Percentiles rank a stretch among this genome's conserved stretches.
Evolutionary conservation across 345 rosid species (phyloP).

Genomic region (Trapa bicornis): DNA sequence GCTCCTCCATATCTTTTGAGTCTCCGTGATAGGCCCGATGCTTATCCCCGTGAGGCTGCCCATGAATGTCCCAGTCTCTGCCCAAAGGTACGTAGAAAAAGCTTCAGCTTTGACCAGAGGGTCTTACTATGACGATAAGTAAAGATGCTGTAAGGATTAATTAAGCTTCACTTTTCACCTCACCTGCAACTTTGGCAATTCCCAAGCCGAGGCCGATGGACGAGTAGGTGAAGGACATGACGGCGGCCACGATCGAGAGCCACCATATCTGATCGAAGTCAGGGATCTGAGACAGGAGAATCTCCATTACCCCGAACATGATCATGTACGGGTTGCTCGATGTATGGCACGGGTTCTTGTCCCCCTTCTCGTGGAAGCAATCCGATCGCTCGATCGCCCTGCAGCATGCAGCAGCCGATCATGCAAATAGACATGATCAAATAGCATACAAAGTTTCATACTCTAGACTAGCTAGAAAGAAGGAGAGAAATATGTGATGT

Average conservation of each 20-base stretch:
- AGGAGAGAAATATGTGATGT: not conserved
- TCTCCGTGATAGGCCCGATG: conserved; percentile 42
- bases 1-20: conserved; percentile 70
- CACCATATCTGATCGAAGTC: conserved; percentile 48
- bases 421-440: not conserved
- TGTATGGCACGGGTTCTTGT: conserved; percentile 48
- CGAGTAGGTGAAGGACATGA: conserved; percentile 52
- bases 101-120: not conserved
- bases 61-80: conserved; percentile 39
- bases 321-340: conserved; percentile 71
- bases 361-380: conserved; percentile 57
- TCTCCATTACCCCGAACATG: conserved; percentile 49
- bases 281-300: conserved; percentile 67
- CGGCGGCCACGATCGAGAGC: conserved; percentile 50
- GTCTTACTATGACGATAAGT: not conserved
- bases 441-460: no score
- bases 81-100: not conserved
- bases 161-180: not conserved
- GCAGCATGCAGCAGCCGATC: not conserved
- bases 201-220: conserved; percentile 43
- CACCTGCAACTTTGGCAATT: conserved; percentile 28
- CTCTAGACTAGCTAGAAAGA: no score
- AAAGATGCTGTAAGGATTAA: not conserved
- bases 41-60: conserved; percentile 74
- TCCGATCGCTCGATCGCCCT: conserved; percentile 80